phyloP scores from a whole-genome alignment of 179 eudicot species.

The Corrigiola litoralis region DNA sequence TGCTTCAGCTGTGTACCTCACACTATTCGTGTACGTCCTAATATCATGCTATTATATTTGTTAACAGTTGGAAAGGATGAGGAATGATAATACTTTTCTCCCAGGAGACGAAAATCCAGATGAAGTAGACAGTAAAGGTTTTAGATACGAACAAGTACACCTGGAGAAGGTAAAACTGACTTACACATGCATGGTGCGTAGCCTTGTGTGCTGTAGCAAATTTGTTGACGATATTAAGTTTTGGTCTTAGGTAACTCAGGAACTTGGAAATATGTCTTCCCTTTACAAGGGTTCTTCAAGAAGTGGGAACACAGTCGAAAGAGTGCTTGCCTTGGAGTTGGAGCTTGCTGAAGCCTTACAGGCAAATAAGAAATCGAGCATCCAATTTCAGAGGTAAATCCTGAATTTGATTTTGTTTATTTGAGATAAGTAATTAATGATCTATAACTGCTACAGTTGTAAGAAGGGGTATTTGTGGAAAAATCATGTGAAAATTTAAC shows the following conservation, averaged over 20 bases:
- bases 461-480: not conserved
- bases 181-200: not conserved
- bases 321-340: slow-evolving; percentile 94
- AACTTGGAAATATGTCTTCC: slow-evolving; percentile 64
- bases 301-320: slow-evolving; percentile 77
- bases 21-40: too few species aligned
- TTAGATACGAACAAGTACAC: slow-evolving; percentile 53
- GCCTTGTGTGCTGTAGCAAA: not conserved
- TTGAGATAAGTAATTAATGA: not conserved
- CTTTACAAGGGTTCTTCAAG: slow-evolving; percentile 44
- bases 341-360: slow-evolving; percentile 91
- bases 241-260: slow-evolving; percentile 57
- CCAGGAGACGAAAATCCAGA: slow-evolving; percentile 29
- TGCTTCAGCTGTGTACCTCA: too few species aligned
- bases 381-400: slow-evolving; percentile 74
- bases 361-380: slow-evolving; percentile 63
- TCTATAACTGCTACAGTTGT: not conserved
- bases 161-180: slow-evolving; percentile 53
- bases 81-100: slow-evolving; percentile 52
- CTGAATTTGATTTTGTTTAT: not conserved
- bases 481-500: too few species aligned
- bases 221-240: not conserved
- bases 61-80: slow-evolving; percentile 78
- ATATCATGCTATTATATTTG: slow-evolving; percentile 15
- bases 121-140: slow-evolving; percentile 36